Evolutionary conservation across 139 green algal genomes (phyloP).

Genomic region (Chlamydomonas sphaeroides): DNA sequence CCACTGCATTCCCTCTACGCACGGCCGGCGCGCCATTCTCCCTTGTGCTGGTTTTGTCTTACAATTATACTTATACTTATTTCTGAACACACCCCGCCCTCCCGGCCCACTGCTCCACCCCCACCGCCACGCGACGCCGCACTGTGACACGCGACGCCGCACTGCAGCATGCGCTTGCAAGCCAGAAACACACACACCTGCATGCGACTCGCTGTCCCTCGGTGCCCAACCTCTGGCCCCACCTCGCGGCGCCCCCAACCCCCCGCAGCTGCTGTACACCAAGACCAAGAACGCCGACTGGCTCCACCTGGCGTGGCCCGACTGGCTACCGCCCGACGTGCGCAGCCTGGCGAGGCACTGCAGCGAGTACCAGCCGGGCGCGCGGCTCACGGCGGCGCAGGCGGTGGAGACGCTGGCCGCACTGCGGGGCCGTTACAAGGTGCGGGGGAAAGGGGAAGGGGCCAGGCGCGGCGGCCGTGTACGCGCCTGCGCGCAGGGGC

Average conservation of each 20-base stretch:
- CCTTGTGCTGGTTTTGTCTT: too few relatives aligned
- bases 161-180: too few relatives aligned
- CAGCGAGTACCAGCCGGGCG: background rate
- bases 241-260: background rate
- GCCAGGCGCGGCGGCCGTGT: too few relatives aligned
- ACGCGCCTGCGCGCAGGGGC: too few relatives aligned
- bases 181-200: too few relatives aligned
- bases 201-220: too few relatives aligned
- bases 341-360: slow-evolving; percentile 4
- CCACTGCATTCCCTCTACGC: too few relatives aligned
- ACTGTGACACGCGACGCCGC: too few relatives aligned
- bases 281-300: slow-evolving; percentile 36
- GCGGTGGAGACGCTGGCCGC: background rate
- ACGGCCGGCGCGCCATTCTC: too few relatives aligned
- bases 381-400: background rate
- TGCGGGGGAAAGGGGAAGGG: too few relatives aligned
- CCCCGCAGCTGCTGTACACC: slow-evolving; percentile 27
- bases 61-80: too few relatives aligned
- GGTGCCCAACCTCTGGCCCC: too few relatives aligned
- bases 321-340: slow-evolving; percentile 9
- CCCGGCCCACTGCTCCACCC: background rate
- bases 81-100: background rate
- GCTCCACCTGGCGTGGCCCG: slow-evolving; percentile 23
- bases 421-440: background rate
- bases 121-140: background rate